phyloP scores from a whole-genome alignment of 352 stramenopile species.

The Saprolegnia diclina region DNA sequence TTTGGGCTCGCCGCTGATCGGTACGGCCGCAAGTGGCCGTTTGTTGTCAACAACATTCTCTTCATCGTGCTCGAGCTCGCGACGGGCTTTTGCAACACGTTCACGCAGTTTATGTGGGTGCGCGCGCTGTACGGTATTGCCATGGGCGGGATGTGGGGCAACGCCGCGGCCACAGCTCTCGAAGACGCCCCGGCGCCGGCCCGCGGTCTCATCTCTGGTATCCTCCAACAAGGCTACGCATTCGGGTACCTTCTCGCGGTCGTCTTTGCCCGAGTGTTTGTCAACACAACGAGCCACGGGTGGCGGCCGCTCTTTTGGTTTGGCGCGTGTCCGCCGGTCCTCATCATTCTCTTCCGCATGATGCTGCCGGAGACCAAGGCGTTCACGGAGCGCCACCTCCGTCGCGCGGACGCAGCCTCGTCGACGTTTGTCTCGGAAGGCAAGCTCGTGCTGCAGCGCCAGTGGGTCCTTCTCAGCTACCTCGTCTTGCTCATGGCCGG shows the following conservation, averaged over 20 bases:
- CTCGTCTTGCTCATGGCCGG: slow-evolving; percentile 41
- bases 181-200: slow-evolving; percentile 36
- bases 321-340: slow-evolving; percentile 36
- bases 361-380: slow-evolving; percentile 29
- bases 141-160: slow-evolving; percentile 45
- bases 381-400: background rate
- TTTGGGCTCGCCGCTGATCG: slow-evolving; percentile 44
- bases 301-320: slow-evolving; percentile 49
- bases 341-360: slow-evolving; percentile 44
- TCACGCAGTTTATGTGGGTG: slow-evolving; percentile 36
- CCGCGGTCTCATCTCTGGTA: slow-evolving; percentile 42
- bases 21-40: slow-evolving; percentile 41
- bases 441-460: slow-evolving; percentile 38
- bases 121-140: slow-evolving; percentile 37
- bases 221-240: slow-evolving; percentile 46
- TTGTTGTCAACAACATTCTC: slow-evolving; percentile 41
- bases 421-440: slow-evolving; percentile 36
- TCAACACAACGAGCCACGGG: slow-evolving; percentile 38
- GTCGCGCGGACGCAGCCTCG: background rate
- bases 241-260: slow-evolving; percentile 40
- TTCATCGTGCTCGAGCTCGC: slow-evolving; percentile 39
- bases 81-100: slow-evolving; percentile 38
- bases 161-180: slow-evolving; percentile 37
- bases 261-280: slow-evolving; percentile 34
- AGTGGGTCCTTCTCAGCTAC: slow-evolving; percentile 43